Evolutionary conservation across 192 early-diverging fungal genomes (phyloP).

Genomic region (Geranomyces michiganensis): DNA sequence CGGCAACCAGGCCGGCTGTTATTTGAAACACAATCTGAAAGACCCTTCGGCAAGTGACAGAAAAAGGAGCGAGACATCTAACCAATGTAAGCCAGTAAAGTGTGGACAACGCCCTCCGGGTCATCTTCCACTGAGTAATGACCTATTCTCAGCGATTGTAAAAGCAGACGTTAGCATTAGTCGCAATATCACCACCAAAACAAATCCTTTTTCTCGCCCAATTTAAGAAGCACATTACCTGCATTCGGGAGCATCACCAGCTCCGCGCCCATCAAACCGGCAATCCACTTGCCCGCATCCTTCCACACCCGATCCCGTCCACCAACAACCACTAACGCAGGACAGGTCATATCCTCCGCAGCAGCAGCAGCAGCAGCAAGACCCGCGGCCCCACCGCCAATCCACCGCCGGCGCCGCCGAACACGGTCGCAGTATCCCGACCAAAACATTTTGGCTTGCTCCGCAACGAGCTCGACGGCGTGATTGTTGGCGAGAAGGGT

Average conservation of each 20-base stretch:
- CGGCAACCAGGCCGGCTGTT: too few species aligned
- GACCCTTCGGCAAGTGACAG: too few species aligned
- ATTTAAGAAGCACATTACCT: background rate
- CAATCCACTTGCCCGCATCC: slow-evolving; percentile 2
- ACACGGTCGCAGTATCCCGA: slow-evolving; percentile 12
- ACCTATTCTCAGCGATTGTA: background rate
- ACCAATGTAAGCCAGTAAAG: slow-evolving; percentile 6
- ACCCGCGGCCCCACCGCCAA: background rate
- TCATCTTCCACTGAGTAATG: slow-evolving; percentile 12
- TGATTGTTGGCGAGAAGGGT: slow-evolving; percentile 15
- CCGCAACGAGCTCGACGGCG: slow-evolving; percentile 16
- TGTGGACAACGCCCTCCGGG: slow-evolving; percentile 1
- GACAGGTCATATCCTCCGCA: background rate
- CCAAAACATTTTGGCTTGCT: slow-evolving; percentile 30
- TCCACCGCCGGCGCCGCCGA: slow-evolving; percentile 4
- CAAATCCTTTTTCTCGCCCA: background rate
- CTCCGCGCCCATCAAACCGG: slow-evolving; percentile 6
- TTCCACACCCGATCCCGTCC: slow-evolving; percentile 2
- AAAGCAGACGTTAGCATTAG: background rate
- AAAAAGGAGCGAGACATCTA: too few species aligned
- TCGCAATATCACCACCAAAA: background rate
- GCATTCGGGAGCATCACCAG: slow-evolving; percentile 7
- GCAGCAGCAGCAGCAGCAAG: background rate
- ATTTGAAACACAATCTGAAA: too few species aligned
- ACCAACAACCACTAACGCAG: slow-evolving; percentile 8